Evolutionary conservation across 495 filamentous ascomycete species (phyloP).

Genomic region (Glutinoglossum americanum): DNA sequence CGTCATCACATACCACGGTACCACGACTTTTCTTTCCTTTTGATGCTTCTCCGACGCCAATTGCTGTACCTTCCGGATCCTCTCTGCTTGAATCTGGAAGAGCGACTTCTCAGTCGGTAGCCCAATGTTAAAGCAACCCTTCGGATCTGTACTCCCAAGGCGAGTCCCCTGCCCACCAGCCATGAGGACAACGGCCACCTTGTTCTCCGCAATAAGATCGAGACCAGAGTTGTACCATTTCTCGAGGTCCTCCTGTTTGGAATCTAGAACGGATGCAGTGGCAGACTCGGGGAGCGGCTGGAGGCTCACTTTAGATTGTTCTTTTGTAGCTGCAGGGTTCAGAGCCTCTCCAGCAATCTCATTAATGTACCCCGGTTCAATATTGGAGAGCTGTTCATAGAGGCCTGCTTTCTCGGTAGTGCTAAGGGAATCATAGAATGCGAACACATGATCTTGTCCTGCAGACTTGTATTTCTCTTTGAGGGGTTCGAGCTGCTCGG

Average conservation of each 20-base stretch:
- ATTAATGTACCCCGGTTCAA: constrained; percentile 70
- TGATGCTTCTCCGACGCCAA: constrained; percentile 48
- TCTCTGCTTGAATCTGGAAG: constrained; percentile 92
- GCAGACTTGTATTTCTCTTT: constrained; percentile 57
- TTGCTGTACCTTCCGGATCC: constrained; percentile 70
- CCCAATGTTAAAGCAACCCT: constrained; percentile 91
- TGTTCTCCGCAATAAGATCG: constrained; percentile 64
- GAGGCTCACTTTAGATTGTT: constrained; percentile 32
- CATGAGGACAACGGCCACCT: constrained; percentile 90
- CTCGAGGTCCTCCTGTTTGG: constrained; percentile 53
- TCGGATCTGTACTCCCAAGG: constrained; percentile 82
- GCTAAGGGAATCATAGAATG: constrained; percentile 66
- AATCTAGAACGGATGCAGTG: constrained; percentile 81
- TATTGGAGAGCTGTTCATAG: constrained; percentile 56
- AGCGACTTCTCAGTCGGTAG: constrained; percentile 80
- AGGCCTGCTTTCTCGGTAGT: constrained; percentile 52
- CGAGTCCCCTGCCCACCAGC: constrained; percentile 93
- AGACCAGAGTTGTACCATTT: constrained; percentile 74
- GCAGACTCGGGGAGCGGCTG: constrained; percentile 83
- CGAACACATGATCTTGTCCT: constrained; percentile 74
- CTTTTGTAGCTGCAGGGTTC: constrained; percentile 26
- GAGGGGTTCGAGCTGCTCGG: constrained; percentile 51
- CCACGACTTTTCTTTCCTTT: constrained; percentile 36
- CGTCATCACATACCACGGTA: constrained; percentile 99
- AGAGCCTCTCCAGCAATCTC: constrained; percentile 61